Conservation (phyloP, 352 stramenopile genomes). For the Globisporangium parvum region DNA sequence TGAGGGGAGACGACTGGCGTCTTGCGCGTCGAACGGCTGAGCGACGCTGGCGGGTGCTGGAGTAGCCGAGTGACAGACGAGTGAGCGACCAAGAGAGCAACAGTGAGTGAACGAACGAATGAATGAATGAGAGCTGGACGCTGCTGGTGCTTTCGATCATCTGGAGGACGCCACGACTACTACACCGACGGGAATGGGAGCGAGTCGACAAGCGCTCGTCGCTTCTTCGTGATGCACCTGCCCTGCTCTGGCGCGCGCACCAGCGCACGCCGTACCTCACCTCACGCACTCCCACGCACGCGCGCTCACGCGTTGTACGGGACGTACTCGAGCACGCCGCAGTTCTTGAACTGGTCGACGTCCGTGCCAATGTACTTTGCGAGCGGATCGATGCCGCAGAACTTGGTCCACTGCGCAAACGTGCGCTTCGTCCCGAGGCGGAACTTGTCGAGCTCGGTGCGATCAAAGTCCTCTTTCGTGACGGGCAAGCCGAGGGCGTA, state of each 20-base stretch:
- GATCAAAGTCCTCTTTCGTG: conserved; percentile 66
- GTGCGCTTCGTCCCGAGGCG: conserved; percentile 64
- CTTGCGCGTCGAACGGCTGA: background rate
- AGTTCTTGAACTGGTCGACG: conserved; percentile 69
- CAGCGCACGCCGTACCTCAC: background rate
- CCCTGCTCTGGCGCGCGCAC: background rate
- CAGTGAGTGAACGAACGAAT: background rate
- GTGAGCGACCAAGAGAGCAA: no score
- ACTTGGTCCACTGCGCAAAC: conserved; percentile 72
- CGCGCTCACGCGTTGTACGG: conserved; percentile 21
- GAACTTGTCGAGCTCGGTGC: conserved; percentile 67
- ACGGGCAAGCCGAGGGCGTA: conserved; percentile 51
- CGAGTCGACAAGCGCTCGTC: background rate
- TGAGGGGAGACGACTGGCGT: background rate
- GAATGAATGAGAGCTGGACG: background rate
- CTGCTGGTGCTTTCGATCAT: background rate
- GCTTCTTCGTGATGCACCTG: background rate
- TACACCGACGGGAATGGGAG: no score
- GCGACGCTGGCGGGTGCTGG: no score
- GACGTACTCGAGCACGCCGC: conserved; percentile 58
- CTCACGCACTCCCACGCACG: no score
- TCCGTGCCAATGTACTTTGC: conserved; percentile 49
- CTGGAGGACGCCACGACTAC: background rate
- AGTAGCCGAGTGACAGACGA: no score
- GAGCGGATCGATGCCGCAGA: conserved; percentile 69